Percentiles rank a stretch among this genome's conserved stretches.
These are phyloP conservation scores for Corchorus capsularis DNA, from an alignment of 345 rosid genomes.

Conservation along the genomic window DNA sequence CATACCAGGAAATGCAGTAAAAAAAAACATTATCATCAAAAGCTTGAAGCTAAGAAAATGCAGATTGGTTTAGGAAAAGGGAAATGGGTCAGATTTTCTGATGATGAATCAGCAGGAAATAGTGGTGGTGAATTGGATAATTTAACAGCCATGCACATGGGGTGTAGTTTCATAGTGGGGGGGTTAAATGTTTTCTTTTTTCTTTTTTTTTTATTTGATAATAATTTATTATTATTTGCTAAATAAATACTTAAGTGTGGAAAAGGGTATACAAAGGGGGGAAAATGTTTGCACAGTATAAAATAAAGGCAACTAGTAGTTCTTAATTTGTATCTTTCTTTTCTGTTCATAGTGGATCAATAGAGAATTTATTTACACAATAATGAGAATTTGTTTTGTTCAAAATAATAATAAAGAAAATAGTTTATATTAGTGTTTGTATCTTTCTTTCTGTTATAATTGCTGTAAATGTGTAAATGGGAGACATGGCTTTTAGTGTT, in stretches of 20 bases:
- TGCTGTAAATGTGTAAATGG: conserved; percentile 14
- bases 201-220: neutral
- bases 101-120: conserved; percentile 1
- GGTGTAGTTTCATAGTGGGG: conserved; percentile 33
- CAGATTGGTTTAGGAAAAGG: neutral
- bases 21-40: neutral
- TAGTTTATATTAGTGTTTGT: neutral
- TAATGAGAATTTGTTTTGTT: neutral
- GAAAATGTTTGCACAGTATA: conserved; percentile 4
- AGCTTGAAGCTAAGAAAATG: neutral
- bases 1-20: neutral
- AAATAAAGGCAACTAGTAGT: conserved; percentile 20
- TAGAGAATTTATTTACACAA: conserved; percentile 3
- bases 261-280: neutral
- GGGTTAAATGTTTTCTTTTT: neutral
- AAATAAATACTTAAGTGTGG: conserved; percentile 10
- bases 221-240: conserved; percentile 24
- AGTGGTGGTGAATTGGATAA: conserved; percentile 8
- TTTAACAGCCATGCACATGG: conserved; percentile 27
- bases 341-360: conserved; percentile 23
- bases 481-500: conserved; percentile 14
- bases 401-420: neutral
- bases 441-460: conserved; percentile 15
- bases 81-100: neutral
- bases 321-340: conserved; percentile 1